Evolutionary conservation across 1,139 yeast genomes (phyloP).

Genomic region (Blastobotrys indianensis): DNA sequence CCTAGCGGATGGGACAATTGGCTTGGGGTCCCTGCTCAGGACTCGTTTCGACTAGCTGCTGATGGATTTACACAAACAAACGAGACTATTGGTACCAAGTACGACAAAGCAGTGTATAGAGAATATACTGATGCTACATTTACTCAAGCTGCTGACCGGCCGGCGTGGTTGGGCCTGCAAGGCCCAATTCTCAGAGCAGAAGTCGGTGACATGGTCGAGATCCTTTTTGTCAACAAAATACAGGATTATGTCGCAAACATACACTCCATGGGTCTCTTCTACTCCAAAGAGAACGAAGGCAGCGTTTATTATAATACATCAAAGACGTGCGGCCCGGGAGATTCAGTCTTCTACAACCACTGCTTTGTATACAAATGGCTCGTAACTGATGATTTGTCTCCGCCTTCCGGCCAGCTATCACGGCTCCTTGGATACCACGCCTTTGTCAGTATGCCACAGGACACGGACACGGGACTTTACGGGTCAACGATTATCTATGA

Average conservation of each 20-base stretch:
- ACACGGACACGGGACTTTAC: conserved; percentile 8
- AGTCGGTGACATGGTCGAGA: conserved; percentile 9
- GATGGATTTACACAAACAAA: conserved; percentile 1
- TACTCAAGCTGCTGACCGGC: neutral
- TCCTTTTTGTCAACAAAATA: conserved; percentile 7
- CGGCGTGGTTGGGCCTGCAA: conserved; percentile 5
- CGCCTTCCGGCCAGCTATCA: conserved; percentile 1
- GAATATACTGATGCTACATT: conserved; percentile 9
- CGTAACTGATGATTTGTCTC: conserved; percentile 8
- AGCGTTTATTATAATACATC: conserved; percentile 5
- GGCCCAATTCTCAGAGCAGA: conserved; percentile 10
- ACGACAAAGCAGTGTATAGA: conserved; percentile 9
- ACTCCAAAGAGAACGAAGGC: conserved; percentile 9
- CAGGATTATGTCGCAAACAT: conserved; percentile 3
- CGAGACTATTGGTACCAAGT: conserved; percentile 6
- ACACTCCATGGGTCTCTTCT: conserved; percentile 10
- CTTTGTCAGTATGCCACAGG: conserved; percentile 9
- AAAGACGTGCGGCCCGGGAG: conserved; percentile 2
- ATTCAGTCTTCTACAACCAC: neutral
- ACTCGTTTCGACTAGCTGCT: conserved; percentile 3
- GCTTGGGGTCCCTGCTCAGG: conserved; percentile 9
- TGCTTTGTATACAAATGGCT: conserved; percentile 11
- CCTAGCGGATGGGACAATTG: conserved; percentile 10
- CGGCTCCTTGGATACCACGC: conserved; percentile 9
- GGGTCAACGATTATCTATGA: conserved; percentile 7